These are phyloP conservation scores for Alternaria viburni DNA, from an alignment of 2,329 filamentous ascomycete species.

Conservation along the genomic window DNA sequence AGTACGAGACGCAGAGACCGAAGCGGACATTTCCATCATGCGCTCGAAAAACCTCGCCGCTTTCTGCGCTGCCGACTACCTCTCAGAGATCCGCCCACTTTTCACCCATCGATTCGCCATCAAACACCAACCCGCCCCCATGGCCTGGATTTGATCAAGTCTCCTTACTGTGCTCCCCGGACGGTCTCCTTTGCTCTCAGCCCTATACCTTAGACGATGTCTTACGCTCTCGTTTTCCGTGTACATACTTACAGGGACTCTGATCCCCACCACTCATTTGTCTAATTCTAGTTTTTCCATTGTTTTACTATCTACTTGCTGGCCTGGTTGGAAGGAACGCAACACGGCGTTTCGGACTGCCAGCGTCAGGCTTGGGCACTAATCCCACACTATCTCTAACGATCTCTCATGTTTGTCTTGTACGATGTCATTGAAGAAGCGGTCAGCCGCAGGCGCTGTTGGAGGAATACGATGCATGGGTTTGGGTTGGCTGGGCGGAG, in stretches of 20 bases:
- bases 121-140: constrained; percentile 26
- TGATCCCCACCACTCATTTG: constrained; percentile 21
- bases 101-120: constrained; percentile 32
- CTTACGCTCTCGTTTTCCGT: constrained; percentile 20
- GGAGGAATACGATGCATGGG: constrained; percentile 4
- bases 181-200: constrained; percentile 8
- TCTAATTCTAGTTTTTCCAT: constrained; percentile 23
- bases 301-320: constrained; percentile 19
- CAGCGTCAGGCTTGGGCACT: constrained; percentile 19
- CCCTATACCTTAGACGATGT: constrained; percentile 19
- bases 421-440: constrained; percentile 9
- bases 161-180: neutral
- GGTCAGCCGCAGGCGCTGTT: constrained; percentile 8
- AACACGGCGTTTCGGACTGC: constrained; percentile 18
- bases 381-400: constrained; percentile 25
- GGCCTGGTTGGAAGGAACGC: constrained; percentile 17
- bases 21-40: constrained; percentile 78
- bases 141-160: constrained; percentile 45
- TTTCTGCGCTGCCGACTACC: constrained; percentile 82
- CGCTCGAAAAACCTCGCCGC: constrained; percentile 72
- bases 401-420: constrained; percentile 21
- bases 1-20: constrained; percentile 66
- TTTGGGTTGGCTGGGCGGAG: constrained; percentile 15
- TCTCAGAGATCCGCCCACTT: constrained; percentile 77
- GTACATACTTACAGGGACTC: constrained; percentile 22